Conservation (phyloP, 1,284 basidiomycete species). For the Inonotus hispidus region DNA sequence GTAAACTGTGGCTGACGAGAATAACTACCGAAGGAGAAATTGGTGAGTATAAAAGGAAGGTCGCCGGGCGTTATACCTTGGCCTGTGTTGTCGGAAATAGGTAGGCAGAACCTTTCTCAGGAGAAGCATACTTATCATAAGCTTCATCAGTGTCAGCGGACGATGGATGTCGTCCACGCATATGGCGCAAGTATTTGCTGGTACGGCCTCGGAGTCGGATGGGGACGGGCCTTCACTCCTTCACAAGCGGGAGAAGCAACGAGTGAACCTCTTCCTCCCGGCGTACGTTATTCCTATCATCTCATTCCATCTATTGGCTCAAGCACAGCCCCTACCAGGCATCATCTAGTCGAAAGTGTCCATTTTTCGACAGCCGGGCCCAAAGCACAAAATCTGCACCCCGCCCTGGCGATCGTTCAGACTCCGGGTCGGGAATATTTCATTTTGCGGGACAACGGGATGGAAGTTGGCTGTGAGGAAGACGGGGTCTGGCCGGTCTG, state of each 20-base stretch:
- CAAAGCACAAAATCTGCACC: constrained; percentile 42
- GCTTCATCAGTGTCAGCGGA: constrained; percentile 51
- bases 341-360: constrained; percentile 70
- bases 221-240: constrained; percentile 1
- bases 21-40: constrained; percentile 38
- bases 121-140: background rate
- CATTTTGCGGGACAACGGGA: constrained; percentile 64
- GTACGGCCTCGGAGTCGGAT: constrained; percentile 31
- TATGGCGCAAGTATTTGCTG: constrained; percentile 62
- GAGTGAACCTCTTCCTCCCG: constrained; percentile 56
- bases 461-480: constrained; percentile 71
- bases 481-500: constrained; percentile 58
- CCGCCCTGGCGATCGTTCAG: constrained; percentile 58
- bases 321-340: constrained; percentile 33
- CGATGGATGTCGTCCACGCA: constrained; percentile 54
- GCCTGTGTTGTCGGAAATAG: constrained; percentile 65
- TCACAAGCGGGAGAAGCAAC: constrained; percentile 22
- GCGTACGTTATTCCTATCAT: constrained; percentile 35
- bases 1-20: constrained; percentile 52
- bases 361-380: constrained; percentile 44
- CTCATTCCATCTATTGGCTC: background rate
- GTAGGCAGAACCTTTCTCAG: constrained; percentile 29
- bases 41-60: constrained; percentile 36
- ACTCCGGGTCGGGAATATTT: constrained; percentile 62
- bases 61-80: constrained; percentile 58